Percentiles rank a stretch among this genome's conserved stretches.
These are phyloP conservation scores for Zhuliangozyma blackwelliae DNA, from an alignment of 1,139 yeast species.

Conservation along the genomic window DNA sequence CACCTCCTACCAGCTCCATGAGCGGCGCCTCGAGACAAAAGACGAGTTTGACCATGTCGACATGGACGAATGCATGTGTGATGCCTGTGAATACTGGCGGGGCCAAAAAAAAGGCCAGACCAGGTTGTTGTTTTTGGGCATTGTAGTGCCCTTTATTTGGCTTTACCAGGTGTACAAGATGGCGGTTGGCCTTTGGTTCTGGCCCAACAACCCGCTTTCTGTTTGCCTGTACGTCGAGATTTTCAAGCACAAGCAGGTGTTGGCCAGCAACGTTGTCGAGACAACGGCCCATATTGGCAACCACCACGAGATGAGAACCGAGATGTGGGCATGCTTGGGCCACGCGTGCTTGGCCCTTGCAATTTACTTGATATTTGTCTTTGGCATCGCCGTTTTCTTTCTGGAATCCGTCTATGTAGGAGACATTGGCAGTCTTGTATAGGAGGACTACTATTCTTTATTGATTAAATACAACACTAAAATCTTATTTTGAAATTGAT, in stretches of 20 bases:
- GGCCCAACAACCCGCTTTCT: constrained; percentile 8
- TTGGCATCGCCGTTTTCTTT: constrained; percentile 3
- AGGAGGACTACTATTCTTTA: too few species aligned
- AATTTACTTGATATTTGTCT: constrained; percentile 7
- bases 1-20: too few species aligned
- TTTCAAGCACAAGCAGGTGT: constrained; percentile 1
- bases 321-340: constrained; percentile 8
- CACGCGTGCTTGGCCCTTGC: constrained; percentile 10
- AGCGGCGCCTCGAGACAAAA: not conserved
- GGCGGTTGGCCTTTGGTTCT: constrained; percentile 6
- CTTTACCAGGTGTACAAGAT: constrained; percentile 8
- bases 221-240: constrained; percentile 10
- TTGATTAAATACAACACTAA: too few species aligned
- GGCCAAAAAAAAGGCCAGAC: constrained; percentile 1
- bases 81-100: constrained; percentile 11
- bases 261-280: constrained; percentile 1
- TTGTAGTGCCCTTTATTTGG: constrained; percentile 23
- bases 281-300: constrained; percentile 2
- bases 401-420: not conserved
- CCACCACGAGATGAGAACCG: constrained; percentile 6
- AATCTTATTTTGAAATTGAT: too few species aligned
- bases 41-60: constrained; percentile 6
- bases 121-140: constrained; percentile 14
- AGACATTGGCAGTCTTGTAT: too few species aligned
- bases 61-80: constrained; percentile 14